Conservation (phyloP, 75 land plant species). For the Adiantum capillusveneris region DNA sequence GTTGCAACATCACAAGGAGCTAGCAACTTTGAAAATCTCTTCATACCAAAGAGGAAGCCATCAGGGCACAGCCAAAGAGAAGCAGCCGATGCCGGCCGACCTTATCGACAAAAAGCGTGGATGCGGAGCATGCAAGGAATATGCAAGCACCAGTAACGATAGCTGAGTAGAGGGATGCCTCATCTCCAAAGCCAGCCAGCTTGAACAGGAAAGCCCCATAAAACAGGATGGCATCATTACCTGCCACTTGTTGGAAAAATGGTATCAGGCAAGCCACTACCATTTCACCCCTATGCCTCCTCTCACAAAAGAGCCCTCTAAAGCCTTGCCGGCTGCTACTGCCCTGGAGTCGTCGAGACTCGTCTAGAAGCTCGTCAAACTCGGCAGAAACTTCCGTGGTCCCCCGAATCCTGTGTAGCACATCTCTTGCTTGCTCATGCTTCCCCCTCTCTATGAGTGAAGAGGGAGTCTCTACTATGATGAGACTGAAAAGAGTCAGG, state of each 20-base stretch:
- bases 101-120: conserved; percentile 27
- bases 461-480: conserved; percentile 38
- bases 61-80: conserved; percentile 29
- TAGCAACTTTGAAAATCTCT: too few species aligned
- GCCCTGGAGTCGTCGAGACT: conserved; percentile 8
- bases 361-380: conserved; percentile 30
- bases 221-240: conserved; percentile 36
- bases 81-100: conserved; percentile 25
- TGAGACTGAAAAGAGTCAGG: conserved; percentile 18
- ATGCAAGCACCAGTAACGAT: conserved; percentile 28
- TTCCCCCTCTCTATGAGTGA: conserved; percentile 36
- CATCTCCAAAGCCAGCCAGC: conserved; percentile 23
- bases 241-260: conserved; percentile 37
- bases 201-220: conserved; percentile 34
- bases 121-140: conserved; percentile 28
- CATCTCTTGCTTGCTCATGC: conserved; percentile 14
- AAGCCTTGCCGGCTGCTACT: conserved; percentile 21
- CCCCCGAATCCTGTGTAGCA: conserved; percentile 27
- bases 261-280: conserved; percentile 17
- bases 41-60: conserved; percentile 35
- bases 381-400: conserved; percentile 22
- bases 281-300: conserved; percentile 15
- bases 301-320: conserved; percentile 11
- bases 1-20: too few species aligned
- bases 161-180: conserved; percentile 33